Evolutionary conservation across 1,139 yeast species (phyloP), one percentile per base, ranked within the genome.

Genomic region (Trichomonascaceae sp.): DNA sequence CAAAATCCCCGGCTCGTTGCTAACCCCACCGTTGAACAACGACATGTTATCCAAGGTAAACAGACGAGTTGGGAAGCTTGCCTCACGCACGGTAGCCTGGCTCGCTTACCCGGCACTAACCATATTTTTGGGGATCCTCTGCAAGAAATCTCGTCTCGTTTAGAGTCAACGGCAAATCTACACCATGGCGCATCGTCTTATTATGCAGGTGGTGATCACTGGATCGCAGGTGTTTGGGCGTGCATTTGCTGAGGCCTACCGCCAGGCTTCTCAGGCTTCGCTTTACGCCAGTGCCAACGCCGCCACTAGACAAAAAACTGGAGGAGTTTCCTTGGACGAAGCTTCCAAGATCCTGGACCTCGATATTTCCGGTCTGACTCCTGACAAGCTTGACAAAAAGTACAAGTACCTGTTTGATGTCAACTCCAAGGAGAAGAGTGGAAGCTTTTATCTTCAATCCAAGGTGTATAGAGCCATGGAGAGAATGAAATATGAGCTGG

Each of bases 221-320:
- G 97, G 97, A 37, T 93, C 97, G 9, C 77, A 84, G 43, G 97
- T 89, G 29, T 85, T 89, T 54, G 97, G 97, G 35, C 73, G 82
- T 46, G 98, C 98, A 0, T 89, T 89, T 58, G 71, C 87, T n/a
- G 95, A 85, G 56, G 97, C 98, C 0, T 89, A 87, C 66, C 79
- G 78, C 51, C 97, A 89, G 60, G 97, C 98, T 1, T 93, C 96
- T 13, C 77, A 81, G 37, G 85, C 84, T 27, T 71, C 84, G 6
- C 81, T 84, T 5, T 72, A 78, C 33, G 72, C 72, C 45, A 62
- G 69, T 36, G 82, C 93, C 14, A 63, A 70, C 13, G 63, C 69
- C 17, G 70, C 73, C 2, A 67, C 76, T 9, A 65, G 68, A 26
- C 74, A 72, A 33, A 71, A 75, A 48, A 70, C 74, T 31, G 84